phyloP scores from a whole-genome alignment of 148 eudicot species.

The Nepenthes gracilis region DNA sequence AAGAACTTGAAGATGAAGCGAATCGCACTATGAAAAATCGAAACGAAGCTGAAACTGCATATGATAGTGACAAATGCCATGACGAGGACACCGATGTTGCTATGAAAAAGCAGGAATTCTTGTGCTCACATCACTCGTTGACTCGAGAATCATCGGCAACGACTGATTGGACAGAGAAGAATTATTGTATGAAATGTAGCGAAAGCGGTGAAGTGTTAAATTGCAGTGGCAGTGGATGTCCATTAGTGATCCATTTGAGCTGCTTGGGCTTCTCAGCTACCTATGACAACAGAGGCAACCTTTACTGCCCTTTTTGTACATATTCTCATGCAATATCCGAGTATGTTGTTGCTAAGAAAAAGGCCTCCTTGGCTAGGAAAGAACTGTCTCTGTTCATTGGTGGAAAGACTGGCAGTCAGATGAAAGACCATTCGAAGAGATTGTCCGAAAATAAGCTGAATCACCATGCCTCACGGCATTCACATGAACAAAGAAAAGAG shows the following conservation, averaged over 20 bases:
- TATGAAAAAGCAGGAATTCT: constrained; percentile 22
- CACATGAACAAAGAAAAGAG: constrained; percentile 11
- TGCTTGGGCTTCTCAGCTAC: constrained; percentile 43
- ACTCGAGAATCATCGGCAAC: constrained; percentile 32
- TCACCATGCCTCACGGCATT: constrained; percentile 11
- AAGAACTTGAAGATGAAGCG: constrained; percentile 2
- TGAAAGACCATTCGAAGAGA: constrained; percentile 9
- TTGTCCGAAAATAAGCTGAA: constrained; percentile 9
- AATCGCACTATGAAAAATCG: constrained; percentile 1
- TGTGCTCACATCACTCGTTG: constrained; percentile 30
- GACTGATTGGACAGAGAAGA: constrained; percentile 23
- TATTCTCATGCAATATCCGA: constrained; percentile 55
- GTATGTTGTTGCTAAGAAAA: constrained; percentile 37
- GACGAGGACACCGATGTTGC: constrained; percentile 23
- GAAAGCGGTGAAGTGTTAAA: constrained; percentile 48
- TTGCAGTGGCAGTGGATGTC: constrained; percentile 49
- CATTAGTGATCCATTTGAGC: constrained; percentile 47
- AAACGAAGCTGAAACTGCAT: constrained; percentile 10
- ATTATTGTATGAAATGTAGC: constrained; percentile 59
- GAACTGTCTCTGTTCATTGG: constrained; percentile 41
- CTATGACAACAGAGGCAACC: constrained; percentile 42
- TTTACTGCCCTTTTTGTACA: constrained; percentile 78
- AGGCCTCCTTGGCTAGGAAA: constrained; percentile 27
- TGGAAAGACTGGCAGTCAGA: constrained; percentile 15
- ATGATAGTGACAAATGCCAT: constrained; percentile 17